Base-by-base conservation (phyloP, 768 basidiomycete species). In the Tricholoma sp. region DNA sequence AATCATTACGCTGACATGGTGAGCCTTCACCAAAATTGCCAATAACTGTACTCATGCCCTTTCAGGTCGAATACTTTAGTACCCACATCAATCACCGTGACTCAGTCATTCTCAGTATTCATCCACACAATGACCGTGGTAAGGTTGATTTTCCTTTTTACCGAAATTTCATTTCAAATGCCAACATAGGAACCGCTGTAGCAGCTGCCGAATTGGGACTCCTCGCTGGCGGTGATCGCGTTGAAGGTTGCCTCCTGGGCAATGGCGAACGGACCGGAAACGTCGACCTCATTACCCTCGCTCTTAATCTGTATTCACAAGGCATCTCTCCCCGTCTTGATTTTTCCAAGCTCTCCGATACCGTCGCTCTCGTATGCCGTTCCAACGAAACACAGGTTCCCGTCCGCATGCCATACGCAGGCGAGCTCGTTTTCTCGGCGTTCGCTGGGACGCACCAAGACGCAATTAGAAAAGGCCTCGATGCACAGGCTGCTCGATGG, bases 211-310 rank as follows among this genome's bases (percentile, higher is more conserved):
- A 93, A 67, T 81, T 91, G 19, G 91, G 81, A 55, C 73, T 87
- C 41, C 78, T 91, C 62, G 90, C 87, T 7, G 91, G 91, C 21
- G 90, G 83, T 4, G 87, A 93, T 68, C 84, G 91, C 50, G 82
- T 92, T 60, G 91, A 92, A 68, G 90, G 90, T 12, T 91, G 89
- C 60, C 77, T 92, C 37, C 85, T 92, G 56, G 90, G 89, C 24
- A 92, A 92, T 65, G 91, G 90, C 58, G 90, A 92, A 73, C 83
- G 90, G 41, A 92, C 90, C 10, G 90, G 90, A 51, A 92, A 92
- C 63, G 90, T 92, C 61, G 91, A 92, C 66, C 74, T 92, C 57
- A 89, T 91, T 64, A 89, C 86, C 59, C 81, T 92, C 32, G 90
- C 87, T 7, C 75, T 92, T 62, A 92, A 92, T 74, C 76, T 86